These are phyloP conservation scores for Iris pallida DNA, from an alignment of 116 monocot genomes.

Conservation along the genomic window DNA sequence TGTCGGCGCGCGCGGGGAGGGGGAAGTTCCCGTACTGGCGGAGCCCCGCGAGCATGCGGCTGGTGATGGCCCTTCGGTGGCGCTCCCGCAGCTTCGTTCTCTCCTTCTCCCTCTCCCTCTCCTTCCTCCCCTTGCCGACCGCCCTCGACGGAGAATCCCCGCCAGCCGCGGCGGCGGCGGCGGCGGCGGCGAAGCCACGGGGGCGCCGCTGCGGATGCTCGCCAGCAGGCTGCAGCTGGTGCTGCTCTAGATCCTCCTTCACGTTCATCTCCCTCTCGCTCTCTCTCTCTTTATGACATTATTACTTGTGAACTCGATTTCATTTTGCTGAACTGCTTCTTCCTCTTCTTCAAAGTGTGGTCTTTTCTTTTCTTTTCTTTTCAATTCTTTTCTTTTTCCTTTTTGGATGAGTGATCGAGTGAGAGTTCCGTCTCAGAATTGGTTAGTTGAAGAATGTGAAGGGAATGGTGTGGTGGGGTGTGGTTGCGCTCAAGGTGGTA, in stretches of 20 bases:
- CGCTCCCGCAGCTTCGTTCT: conserved; percentile 90
- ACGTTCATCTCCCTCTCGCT: conserved; percentile 24
- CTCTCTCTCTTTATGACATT: background rate
- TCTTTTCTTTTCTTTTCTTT: background rate
- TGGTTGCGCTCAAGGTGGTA: background rate
- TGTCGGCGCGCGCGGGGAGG: conserved; percentile 89
- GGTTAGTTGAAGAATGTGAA: background rate
- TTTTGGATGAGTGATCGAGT: background rate
- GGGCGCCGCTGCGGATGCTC: conserved; percentile 19
- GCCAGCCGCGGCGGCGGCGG: conserved; percentile 15
- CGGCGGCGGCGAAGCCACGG: conserved; percentile 37
- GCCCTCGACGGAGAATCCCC: conserved; percentile 3
- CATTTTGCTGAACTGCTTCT: no score
- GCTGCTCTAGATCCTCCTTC: conserved; percentile 39
- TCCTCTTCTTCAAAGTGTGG: no score
- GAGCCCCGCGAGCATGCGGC: conserved; percentile 91
- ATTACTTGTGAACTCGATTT: no score
- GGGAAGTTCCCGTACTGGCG: conserved; percentile 90
- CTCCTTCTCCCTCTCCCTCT: conserved; percentile 84
- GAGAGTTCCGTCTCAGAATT: background rate
- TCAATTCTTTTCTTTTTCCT: background rate
- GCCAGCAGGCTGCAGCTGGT: conserved; percentile 18
- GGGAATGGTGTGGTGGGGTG: background rate
- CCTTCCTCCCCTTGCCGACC: conserved; percentile 33
- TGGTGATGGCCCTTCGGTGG: conserved; percentile 90